A percentile compares a stretch with the other conserved stretches of the same genome.
Evolutionary conservation across 148 eudicot species (phyloP).

Genomic region (Dysphania ambrosioides): DNA sequence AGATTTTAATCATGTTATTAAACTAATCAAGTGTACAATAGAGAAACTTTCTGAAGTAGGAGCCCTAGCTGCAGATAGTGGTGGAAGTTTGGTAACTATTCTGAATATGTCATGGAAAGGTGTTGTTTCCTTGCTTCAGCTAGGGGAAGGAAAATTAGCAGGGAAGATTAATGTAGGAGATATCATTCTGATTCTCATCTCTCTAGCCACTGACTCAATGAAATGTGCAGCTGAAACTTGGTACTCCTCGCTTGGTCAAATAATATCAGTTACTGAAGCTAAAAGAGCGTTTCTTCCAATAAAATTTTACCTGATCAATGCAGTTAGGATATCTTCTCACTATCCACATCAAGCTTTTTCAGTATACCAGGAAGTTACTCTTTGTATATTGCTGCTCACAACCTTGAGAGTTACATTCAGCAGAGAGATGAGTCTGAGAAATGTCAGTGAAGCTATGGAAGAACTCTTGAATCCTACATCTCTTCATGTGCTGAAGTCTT

Average conservation of each 20-base stretch:
- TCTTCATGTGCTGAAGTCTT: slow-evolving; percentile 66
- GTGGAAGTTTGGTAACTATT: slow-evolving; percentile 70
- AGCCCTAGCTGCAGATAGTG: slow-evolving; percentile 76
- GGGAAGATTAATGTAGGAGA: slow-evolving; percentile 56
- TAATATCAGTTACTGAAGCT: slow-evolving; percentile 58
- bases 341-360: slow-evolving; percentile 68
- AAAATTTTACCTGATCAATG: slow-evolving; percentile 87
- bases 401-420: slow-evolving; percentile 59
- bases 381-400: slow-evolving; percentile 51
- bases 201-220: slow-evolving; percentile 64
- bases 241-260: slow-evolving; percentile 46
- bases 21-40: slow-evolving; percentile 47
- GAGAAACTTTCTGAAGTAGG: slow-evolving; percentile 77
- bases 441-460: slow-evolving; percentile 57
- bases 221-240: slow-evolving; percentile 76
- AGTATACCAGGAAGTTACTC: slow-evolving; percentile 46
- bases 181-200: slow-evolving; percentile 55
- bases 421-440: slow-evolving; percentile 42
- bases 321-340: slow-evolving; percentile 73
- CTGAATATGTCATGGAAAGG: slow-evolving; percentile 96
- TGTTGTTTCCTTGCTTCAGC: slow-evolving; percentile 86
- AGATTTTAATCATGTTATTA: slow-evolving; percentile 39
- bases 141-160: slow-evolving; percentile 63
- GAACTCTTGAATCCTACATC: slow-evolving; percentile 78
- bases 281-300: slow-evolving; percentile 85